Conservation (phyloP, 805 yeast species). For the Pichia scutulata region DNA sequence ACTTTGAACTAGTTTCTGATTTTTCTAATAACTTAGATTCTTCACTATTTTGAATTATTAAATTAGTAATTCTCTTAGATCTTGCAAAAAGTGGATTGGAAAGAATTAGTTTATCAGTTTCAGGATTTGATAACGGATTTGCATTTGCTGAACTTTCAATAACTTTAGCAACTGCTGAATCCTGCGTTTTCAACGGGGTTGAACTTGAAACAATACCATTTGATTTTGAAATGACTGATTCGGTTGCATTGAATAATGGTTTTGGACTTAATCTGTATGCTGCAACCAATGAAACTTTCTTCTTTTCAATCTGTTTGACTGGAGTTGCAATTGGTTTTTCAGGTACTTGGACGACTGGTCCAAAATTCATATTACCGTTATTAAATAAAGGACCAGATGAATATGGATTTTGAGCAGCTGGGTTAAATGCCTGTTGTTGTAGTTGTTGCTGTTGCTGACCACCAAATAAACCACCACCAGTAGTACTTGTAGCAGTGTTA, state of each 20-base stretch:
- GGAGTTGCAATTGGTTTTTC: conserved; percentile 48
- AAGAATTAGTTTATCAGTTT: conserved; percentile 61
- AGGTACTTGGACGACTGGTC: conserved; percentile 35
- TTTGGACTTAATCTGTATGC: conserved; percentile 62
- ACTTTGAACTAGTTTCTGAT: conserved; percentile 12
- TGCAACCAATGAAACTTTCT: conserved; percentile 49
- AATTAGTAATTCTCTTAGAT: conserved; percentile 42
- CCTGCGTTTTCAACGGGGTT: conserved; percentile 10
- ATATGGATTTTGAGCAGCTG: conserved; percentile 56
- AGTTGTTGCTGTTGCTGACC: conserved; percentile 19
- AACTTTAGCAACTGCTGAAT: conserved; percentile 22
- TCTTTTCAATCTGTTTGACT: conserved; percentile 39
- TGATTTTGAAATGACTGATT: conserved; percentile 15
- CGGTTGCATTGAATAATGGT: conserved; percentile 38
- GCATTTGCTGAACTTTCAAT: conserved; percentile 14
- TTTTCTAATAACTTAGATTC: conserved; percentile 15
- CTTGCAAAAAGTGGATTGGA: conserved; percentile 69
- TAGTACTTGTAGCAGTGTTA: conserved; percentile 9
- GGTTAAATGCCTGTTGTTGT: conserved; percentile 23
- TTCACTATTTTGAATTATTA: conserved; percentile 42
- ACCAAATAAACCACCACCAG: conserved; percentile 30
- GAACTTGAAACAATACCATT: conserved; percentile 21
- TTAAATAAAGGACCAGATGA: conserved; percentile 68
- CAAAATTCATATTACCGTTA: conserved; percentile 18
- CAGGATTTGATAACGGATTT: conserved; percentile 20